Percentiles rank a stretch among this genome's conserved stretches.
phyloP scores from a whole-genome alignment of 768 basidiomycete genomes.

The Lyophyllum semitale region DNA sequence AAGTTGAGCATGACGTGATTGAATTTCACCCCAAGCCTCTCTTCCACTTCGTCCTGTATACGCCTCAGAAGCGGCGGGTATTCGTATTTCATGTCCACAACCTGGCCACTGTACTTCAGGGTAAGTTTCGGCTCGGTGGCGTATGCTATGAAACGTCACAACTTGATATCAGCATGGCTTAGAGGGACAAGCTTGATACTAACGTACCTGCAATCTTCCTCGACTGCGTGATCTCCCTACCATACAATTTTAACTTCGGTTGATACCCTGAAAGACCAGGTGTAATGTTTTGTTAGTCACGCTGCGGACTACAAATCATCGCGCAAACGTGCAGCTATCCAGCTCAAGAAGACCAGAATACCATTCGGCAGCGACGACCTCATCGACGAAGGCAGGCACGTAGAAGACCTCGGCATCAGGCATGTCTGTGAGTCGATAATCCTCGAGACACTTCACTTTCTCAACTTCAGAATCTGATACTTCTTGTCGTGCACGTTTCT shows the following conservation, averaged over 20 bases:
- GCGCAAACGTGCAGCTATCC: conserved; percentile 14
- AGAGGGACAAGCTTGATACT: neutral
- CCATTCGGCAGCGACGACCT: conserved; percentile 23
- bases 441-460: conserved; percentile 15
- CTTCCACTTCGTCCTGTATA: conserved; percentile 31
- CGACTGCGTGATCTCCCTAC: conserved; percentile 27
- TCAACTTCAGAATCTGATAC: conserved; percentile 11
- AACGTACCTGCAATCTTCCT: conserved; percentile 32
- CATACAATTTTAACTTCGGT: conserved; percentile 30
- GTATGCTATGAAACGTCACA: conserved; percentile 25
- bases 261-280: conserved; percentile 25
- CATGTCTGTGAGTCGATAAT: conserved; percentile 24
- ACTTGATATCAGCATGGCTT: neutral
- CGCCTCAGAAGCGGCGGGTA: conserved; percentile 28
- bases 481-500: conserved; percentile 13
- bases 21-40: conserved; percentile 27
- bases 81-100: conserved; percentile 28
- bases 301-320: neutral
- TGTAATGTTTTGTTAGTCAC: neutral
- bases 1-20: conserved; percentile 33
- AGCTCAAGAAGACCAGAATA: conserved; percentile 18
- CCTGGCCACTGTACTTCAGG: conserved; percentile 32
- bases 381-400: conserved; percentile 23
- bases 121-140: conserved; percentile 25
- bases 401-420: conserved; percentile 30